These are phyloP conservation scores for Coniosporium apollinis DNA, from an alignment of 495 filamentous ascomycete species.

Conservation along the genomic window DNA sequence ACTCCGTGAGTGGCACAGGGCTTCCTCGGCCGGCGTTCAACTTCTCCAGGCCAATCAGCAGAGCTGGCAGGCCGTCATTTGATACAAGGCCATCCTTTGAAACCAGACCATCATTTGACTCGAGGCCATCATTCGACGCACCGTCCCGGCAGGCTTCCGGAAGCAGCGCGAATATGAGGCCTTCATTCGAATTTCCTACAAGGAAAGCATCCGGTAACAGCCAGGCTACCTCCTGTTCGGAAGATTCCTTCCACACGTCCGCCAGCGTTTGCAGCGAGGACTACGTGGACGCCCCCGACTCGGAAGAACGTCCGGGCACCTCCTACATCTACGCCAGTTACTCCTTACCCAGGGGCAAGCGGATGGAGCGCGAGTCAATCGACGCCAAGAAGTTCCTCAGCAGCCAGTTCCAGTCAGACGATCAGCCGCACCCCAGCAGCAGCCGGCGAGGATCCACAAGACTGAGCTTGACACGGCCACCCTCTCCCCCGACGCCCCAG, in stretches of 20 bases:
- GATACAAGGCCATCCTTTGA: conserved; percentile 22
- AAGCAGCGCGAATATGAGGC: conserved; percentile 34
- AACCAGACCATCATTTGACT: conserved; percentile 24
- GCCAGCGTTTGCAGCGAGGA: conserved; percentile 46
- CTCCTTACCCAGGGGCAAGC: conserved; percentile 63
- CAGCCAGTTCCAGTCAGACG: conserved; percentile 37
- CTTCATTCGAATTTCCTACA: conserved; percentile 31
- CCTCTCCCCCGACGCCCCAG: conserved; percentile 16
- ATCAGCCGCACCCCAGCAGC: conserved; percentile 9
- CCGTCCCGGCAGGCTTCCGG: conserved; percentile 41
- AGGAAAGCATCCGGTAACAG: conserved; percentile 26
- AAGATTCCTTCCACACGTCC: conserved; percentile 17
- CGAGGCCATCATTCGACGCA: conserved; percentile 30
- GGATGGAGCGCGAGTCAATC: conserved; percentile 51
- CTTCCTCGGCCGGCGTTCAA: conserved; percentile 68
- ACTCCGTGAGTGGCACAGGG: conserved; percentile 40
- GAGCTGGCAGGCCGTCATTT: conserved; percentile 26
- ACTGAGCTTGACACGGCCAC: conserved; percentile 12
- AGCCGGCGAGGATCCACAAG: neutral
- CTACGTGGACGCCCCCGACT: conserved; percentile 28
- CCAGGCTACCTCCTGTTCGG: conserved; percentile 28
- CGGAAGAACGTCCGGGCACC: conserved; percentile 28
- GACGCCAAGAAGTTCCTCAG: conserved; percentile 44
- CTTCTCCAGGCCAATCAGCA: conserved; percentile 80
- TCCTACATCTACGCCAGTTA: conserved; percentile 78